phyloP scores from a whole-genome alignment of 192 early-diverging fungal species.

The Dissophora globulifera region DNA sequence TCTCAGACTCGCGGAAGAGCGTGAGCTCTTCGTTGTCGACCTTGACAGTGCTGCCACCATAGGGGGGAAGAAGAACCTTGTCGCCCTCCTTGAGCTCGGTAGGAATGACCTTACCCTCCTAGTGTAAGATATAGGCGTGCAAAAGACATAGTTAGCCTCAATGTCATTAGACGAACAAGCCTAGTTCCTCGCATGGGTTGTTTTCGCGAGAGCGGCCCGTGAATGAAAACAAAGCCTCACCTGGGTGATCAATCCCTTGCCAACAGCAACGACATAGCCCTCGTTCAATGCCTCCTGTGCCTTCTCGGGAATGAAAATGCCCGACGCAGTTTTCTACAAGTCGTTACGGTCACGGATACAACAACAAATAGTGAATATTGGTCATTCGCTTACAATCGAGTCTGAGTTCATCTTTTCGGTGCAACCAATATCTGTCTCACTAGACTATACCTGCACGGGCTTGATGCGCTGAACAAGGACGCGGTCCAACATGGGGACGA shows the following conservation, averaged over 20 bases:
- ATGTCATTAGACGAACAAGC: too few relatives aligned
- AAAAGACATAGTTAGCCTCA: too few relatives aligned
- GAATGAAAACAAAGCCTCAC: constrained; percentile 30
- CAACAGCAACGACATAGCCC: constrained; percentile 92
- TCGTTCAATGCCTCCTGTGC: constrained; percentile 98
- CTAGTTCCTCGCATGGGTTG: too few relatives aligned
- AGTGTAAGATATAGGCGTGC: neutral
- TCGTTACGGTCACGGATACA: neutral
- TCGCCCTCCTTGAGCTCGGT: constrained; percentile 90
- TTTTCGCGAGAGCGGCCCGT: too few relatives aligned
- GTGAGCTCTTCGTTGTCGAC: constrained; percentile 89
- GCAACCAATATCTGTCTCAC: neutral
- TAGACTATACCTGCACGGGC: constrained; percentile 75
- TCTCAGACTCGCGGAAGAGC: constrained; percentile 92
- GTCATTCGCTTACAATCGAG: too few relatives aligned
- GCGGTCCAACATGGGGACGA: constrained; percentile 98
- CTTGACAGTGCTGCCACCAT: constrained; percentile 95
- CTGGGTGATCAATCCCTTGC: constrained; percentile 89
- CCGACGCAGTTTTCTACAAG: constrained; percentile 91
- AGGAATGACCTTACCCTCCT: constrained; percentile 86
- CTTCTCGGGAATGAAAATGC: constrained; percentile 98
- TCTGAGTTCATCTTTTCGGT: too few relatives aligned
- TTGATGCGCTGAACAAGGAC: constrained; percentile 98
- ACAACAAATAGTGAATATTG: too few relatives aligned
- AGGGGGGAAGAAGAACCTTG: constrained; percentile 94